These are phyloP conservation scores for Agastache rugosa DNA, from an alignment of 257 asterid species.

Conservation along the genomic window DNA sequence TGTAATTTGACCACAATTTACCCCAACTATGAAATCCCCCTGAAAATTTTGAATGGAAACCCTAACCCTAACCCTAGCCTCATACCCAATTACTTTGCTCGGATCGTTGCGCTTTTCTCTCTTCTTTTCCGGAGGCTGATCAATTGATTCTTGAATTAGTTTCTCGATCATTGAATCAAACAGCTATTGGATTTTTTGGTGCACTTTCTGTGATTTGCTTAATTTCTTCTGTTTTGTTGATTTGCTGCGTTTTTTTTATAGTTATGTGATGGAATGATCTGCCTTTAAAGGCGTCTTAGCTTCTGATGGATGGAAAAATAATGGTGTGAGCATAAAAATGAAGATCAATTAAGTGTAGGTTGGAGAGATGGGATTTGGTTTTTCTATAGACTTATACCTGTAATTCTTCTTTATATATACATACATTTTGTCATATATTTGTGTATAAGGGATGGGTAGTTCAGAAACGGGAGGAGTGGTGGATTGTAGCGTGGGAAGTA, in stretches of 20 bases:
- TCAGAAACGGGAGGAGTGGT: slow-evolving; percentile 71
- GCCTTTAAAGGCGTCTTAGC: slow-evolving; percentile 26
- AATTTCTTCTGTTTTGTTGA: slow-evolving; percentile 14
- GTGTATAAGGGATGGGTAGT: slow-evolving; percentile 65
- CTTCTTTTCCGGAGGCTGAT: slow-evolving; percentile 59
- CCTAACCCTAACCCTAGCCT: slow-evolving; percentile 75
- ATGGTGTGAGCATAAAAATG: slow-evolving; percentile 22
- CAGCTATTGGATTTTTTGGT: slow-evolving; percentile 34
- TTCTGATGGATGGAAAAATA: slow-evolving; percentile 15
- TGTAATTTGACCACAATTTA: slow-evolving; percentile 42
- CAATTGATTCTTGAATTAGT: slow-evolving; percentile 39
- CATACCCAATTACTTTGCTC: slow-evolving; percentile 45
- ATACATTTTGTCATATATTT: slow-evolving; percentile 41
- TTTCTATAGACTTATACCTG: slow-evolving; percentile 35
- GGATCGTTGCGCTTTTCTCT: slow-evolving; percentile 47
- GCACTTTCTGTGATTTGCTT: slow-evolving; percentile 38
- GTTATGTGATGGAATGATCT: slow-evolving; percentile 29
- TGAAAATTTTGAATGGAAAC: slow-evolving; percentile 54
- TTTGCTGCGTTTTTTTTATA: slow-evolving; percentile 24
- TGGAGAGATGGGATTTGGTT: slow-evolving; percentile 33
- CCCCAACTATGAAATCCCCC: slow-evolving; percentile 60
- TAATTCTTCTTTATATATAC: slow-evolving; percentile 23
- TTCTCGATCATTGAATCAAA: slow-evolving; percentile 36
- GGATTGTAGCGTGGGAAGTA: slow-evolving; percentile 92
- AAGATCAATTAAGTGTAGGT: slow-evolving; percentile 26